phyloP scores from a whole-genome alignment of 1,284 basidiomycete genomes.

The Tilletia caries region DNA sequence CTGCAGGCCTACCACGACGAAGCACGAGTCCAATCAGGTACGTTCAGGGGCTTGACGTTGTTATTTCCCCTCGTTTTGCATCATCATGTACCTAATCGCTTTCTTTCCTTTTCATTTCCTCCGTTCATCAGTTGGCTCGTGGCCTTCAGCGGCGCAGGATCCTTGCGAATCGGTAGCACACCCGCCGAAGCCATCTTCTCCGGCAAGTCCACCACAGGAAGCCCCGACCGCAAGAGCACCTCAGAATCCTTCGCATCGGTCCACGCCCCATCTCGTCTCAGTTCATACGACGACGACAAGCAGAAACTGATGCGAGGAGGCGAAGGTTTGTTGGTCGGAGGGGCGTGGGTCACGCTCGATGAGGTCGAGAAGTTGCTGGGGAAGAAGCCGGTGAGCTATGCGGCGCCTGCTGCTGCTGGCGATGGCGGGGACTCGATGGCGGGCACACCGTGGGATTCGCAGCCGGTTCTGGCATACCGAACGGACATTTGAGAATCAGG shows the following conservation, averaged over 20 bases:
- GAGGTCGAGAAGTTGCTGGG: background rate
- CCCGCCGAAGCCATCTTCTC: background rate
- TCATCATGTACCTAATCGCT: no score
- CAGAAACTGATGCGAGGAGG: background rate
- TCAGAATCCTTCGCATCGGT: background rate
- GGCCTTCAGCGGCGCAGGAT: background rate
- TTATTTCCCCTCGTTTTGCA: no score
- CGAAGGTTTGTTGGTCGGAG: background rate
- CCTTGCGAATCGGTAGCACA: background rate
- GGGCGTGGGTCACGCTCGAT: background rate
- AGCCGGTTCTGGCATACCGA: no score
- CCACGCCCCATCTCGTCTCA: background rate
- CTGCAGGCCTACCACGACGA: background rate
- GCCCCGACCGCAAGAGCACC: background rate
- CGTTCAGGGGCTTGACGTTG: no score
- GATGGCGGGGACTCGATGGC: no score
- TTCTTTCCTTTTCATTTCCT: no score
- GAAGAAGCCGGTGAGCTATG: background rate
- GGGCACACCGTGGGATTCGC: no score
- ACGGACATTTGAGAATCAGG: no score
- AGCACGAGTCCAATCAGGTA: slow-evolving; percentile 5
- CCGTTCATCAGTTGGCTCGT: no score
- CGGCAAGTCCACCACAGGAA: background rate
- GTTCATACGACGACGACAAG: background rate
- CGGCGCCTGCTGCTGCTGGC: background rate